These are phyloP conservation scores for Tuber aestivum DNA, from an alignment of 495 filamentous ascomycete species.

Conservation along the genomic window DNA sequence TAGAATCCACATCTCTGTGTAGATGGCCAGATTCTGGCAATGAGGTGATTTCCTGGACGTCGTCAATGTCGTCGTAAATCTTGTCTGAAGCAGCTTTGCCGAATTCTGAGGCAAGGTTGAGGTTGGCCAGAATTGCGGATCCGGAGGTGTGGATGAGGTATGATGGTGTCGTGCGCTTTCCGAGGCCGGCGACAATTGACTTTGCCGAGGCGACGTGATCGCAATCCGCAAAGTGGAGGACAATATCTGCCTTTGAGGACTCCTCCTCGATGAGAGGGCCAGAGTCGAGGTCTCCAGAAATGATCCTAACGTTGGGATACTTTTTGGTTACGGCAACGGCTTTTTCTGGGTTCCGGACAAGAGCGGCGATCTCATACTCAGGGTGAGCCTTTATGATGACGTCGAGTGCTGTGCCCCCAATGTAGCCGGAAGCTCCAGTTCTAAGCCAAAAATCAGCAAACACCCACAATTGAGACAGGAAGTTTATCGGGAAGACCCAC, in stretches of 20 bases:
- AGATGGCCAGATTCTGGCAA: slow-evolving; percentile 51
- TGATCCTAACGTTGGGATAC: slow-evolving; percentile 51
- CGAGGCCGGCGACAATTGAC: slow-evolving; percentile 50
- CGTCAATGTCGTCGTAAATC: slow-evolving; percentile 57
- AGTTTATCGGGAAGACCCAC: slow-evolving; percentile 9
- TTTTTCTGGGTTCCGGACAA: slow-evolving; percentile 46
- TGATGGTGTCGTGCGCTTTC: slow-evolving; percentile 22
- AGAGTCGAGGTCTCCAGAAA: slow-evolving; percentile 53
- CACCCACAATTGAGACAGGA: background rate
- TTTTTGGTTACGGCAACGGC: slow-evolving; percentile 23
- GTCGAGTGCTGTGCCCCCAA: slow-evolving; percentile 50
- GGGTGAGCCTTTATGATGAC: slow-evolving; percentile 46
- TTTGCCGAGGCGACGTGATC: slow-evolving; percentile 51
- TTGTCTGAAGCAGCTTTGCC: slow-evolving; percentile 51
- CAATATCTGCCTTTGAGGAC: slow-evolving; percentile 54
- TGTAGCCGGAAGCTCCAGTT: slow-evolving; percentile 51
- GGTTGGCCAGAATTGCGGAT: slow-evolving; percentile 50
- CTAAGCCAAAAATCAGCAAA: slow-evolving; percentile 27
- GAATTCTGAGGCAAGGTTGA: slow-evolving; percentile 42
- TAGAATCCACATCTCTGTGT: slow-evolving; percentile 59
- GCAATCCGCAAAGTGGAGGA: slow-evolving; percentile 53
- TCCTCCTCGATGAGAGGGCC: slow-evolving; percentile 50
- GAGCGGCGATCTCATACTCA: slow-evolving; percentile 47
- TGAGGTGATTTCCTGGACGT: slow-evolving; percentile 49
- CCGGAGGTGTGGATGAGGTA: slow-evolving; percentile 59